phyloP scores from a whole-genome alignment of 805 yeast species.

The Candida anglica region DNA sequence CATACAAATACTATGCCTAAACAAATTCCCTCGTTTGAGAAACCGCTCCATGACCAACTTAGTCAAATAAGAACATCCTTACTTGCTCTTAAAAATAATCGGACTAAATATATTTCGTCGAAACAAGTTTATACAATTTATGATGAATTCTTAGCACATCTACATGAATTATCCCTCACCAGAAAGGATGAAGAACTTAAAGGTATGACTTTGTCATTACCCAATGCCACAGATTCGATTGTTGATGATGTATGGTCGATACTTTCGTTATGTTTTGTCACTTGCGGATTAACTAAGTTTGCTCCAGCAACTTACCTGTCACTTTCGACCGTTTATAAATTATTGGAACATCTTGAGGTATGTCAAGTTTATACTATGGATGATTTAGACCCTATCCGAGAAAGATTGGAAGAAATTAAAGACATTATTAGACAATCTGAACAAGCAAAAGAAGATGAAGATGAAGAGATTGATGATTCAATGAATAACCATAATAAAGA shows the following conservation, averaged over 20 bases:
- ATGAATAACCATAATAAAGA: conserved; percentile 41
- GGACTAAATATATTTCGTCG: conserved; percentile 61
- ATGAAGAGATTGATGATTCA: conserved; percentile 12
- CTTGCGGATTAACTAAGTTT: conserved; percentile 84
- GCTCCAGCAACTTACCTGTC: conserved; percentile 96
- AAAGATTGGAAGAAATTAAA: conserved; percentile 66
- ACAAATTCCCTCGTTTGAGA: conserved; percentile 33
- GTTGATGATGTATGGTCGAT: conserved; percentile 89
- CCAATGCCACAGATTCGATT: conserved; percentile 62
- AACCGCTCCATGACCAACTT: conserved; percentile 26
- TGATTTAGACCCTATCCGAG: conserved; percentile 75
- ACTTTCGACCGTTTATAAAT: conserved; percentile 76
- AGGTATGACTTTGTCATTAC: conserved; percentile 32
- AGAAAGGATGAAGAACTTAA: conserved; percentile 46
- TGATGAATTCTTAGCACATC: conserved; percentile 49
- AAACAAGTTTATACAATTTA: conserved; percentile 62
- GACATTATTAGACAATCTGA: conserved; percentile 48
- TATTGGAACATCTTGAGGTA: conserved; percentile 79
- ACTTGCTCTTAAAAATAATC: conserved; percentile 51
- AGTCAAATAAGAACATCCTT: conserved; percentile 21
- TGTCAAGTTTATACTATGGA: conserved; percentile 78
- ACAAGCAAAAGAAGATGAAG: conserved; percentile 15
- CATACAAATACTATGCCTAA: too few relatives aligned
- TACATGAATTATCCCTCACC: conserved; percentile 50
- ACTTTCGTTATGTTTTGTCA: conserved; percentile 78